Evolutionary conservation across 1,284 basidiomycete genomes (phyloP), one percentile per base, ranked within the genome.

Genomic region (Tausonia pullulans): DNA sequence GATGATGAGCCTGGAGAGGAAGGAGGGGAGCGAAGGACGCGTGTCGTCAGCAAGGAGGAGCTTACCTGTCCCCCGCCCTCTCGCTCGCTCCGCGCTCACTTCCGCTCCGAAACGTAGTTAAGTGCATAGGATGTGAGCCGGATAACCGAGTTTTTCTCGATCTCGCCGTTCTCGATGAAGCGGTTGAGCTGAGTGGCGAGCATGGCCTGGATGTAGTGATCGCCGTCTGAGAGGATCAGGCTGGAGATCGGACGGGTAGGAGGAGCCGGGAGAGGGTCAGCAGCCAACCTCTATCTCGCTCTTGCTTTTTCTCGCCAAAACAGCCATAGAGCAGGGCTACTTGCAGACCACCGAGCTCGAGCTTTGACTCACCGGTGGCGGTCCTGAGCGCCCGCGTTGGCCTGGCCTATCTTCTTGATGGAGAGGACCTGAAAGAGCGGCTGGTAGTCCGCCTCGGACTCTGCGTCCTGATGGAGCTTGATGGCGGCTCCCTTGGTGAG

Each of bases 191-290:
- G 89, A 0, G 94, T 96, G 4, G 92, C 90, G 51, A 98, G 81
- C 96, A 99, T 98, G 45, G 89, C 86, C 75, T 95, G 93, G 61
- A 89, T 80, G 73, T 89, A 94, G 71, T 88, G 78, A 46, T 80
- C 77, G 56, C 93, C 90, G 74, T 96, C 93, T 2, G 79, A 81
- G 41, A 81, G 70, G 69, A 81, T 78, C 52, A 80, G 68, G 44
- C 79, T 80, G 57, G 8, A 39, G 9, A 51, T n/a, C 16, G 27
- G 10, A 11, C 16, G 48, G 16, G 51, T 58, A 10, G 13, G 60
- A 54, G 11, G 66, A 45, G 50, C 62, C 27, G 40, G 54, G 62
- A 10, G 57, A 51, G 39, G 49, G 27, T 54, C 8, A 57, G 65
- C 2, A 11, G 6, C 43, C 40, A 40, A 16, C 43, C 5, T 27